Base-by-base conservation (phyloP, 129 eudicot genomes). In the Saussurea involucrata region DNA sequence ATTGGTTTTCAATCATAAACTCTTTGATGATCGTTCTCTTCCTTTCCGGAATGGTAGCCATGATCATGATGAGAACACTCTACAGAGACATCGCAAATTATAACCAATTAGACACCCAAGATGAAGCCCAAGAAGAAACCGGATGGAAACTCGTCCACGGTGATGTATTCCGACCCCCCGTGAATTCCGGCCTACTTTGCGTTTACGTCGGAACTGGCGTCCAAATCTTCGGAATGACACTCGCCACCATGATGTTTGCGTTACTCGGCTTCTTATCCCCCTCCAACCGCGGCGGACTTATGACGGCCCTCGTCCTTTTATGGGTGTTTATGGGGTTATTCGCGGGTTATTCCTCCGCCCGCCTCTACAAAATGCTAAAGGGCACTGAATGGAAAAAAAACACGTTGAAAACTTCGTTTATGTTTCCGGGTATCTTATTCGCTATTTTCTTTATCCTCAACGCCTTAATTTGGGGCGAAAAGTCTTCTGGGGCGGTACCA, bases 131-230 rank as follows among this genome's bases (percentile, higher is more conserved):
- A 75, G 95, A 92, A 80, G 95, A 89, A 89, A 89, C 92, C 12
- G 95, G 95, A 22, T 92, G 97, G 95, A 92, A 89, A 80, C 89
- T 92, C 61, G 87, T 92, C 24, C 97, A 92, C 25, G 97, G 97
- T 42, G 97, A 92, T 75, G 97, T 92, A 70, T 92, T 89, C 24
- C 79, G 92, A 81, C 71, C 85, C 37, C 97, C 97, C 1, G 3
- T 77, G 36, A 88, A 89, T 78, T 81, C 90, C 29, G 87, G 87
- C 37, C 68, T 92, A 40, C 86, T 92, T 11, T 89, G 89, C 77
- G 92, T 89, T 53, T 86, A 83, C 68, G 86, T 87, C 2, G 97
- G 97, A 33, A 83, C 95, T 0, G 97, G 97, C 28, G 92, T 89
- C 82, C 97, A 92, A 78, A 58, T 89, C 65, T 85, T 92, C 18